Evolutionary conservation across 1,139 yeast species (phyloP).

Genomic region (Zygoascus meyerae): DNA sequence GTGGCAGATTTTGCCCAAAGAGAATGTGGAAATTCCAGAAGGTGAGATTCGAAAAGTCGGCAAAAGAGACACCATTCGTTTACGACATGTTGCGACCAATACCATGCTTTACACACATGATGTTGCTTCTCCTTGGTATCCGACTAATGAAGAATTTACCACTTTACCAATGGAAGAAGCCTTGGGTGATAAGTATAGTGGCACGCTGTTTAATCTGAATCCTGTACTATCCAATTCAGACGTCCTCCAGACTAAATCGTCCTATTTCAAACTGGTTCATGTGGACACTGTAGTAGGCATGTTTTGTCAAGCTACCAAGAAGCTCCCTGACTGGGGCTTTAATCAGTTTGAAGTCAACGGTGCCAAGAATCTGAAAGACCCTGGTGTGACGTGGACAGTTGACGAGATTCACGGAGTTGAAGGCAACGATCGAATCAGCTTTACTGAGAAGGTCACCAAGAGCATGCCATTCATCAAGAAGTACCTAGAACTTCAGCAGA

Average conservation of each 20-base stretch:
- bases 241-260: conserved; percentile 61
- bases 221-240: conserved; percentile 48
- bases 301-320: conserved; percentile 86
- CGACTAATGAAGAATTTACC: conserved; percentile 90
- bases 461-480: conserved; percentile 70
- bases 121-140: conserved; percentile 90
- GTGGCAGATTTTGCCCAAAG: conserved; percentile 80
- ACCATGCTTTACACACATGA: conserved; percentile 84
- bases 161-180: conserved; percentile 59
- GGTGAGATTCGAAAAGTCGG: conserved; percentile 44
- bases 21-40: conserved; percentile 46
- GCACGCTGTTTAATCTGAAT: conserved; percentile 74
- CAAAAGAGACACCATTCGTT: conserved; percentile 47
- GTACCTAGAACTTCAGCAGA: conserved; percentile 81
- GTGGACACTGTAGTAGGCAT: conserved; percentile 84
- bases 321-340: conserved; percentile 92
- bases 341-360: conserved; percentile 93
- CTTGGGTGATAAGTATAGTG: conserved; percentile 53
- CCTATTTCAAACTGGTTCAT: conserved; percentile 66
- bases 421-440: conserved; percentile 52
- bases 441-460: conserved; percentile 49
- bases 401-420: conserved; percentile 64
- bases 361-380: conserved; percentile 68
- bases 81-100: conserved; percentile 76
- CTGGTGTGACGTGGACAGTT: conserved; percentile 66